These are phyloP conservation scores for Stropharia rugosoannulata DNA, from an alignment of 768 basidiomycete genomes.

Conservation along the genomic window DNA sequence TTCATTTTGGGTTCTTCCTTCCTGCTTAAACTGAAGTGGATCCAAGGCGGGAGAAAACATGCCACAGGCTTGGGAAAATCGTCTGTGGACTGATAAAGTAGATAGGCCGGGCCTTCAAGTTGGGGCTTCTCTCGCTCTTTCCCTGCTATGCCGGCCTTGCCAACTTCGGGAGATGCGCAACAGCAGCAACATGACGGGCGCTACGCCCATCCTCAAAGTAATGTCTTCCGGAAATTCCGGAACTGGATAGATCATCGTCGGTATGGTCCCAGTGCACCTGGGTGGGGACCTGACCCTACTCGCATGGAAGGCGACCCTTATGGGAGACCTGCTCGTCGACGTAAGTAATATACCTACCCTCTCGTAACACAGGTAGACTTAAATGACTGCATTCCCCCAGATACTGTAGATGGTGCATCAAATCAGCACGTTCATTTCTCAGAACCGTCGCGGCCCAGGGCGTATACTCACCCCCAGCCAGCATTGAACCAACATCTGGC, in stretches of 20 bases:
- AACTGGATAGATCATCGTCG: background rate
- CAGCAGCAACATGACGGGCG: background rate
- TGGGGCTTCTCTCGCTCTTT: background rate
- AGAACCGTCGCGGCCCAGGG: too few species aligned
- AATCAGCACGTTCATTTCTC: too few species aligned
- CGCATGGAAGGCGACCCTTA: background rate
- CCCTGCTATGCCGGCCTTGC: background rate
- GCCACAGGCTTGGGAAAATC: background rate
- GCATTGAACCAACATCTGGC: too few species aligned
- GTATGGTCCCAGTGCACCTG: background rate
- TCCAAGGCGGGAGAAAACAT: background rate
- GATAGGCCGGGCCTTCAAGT: background rate
- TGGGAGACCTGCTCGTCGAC: background rate
- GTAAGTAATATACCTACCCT: background rate
- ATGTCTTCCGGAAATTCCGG: background rate
- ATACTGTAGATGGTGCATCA: too few species aligned
- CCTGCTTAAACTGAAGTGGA: background rate
- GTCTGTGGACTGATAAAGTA: background rate
- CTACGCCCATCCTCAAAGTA: background rate
- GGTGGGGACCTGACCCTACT: background rate
- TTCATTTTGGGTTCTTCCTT: background rate
- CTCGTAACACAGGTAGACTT: too few species aligned
- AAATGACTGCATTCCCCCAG: too few species aligned
- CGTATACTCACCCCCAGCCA: too few species aligned
- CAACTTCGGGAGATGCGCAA: background rate